Conservation (phyloP, 163 green algal species). For the Scenedesmus sp. region DNA sequence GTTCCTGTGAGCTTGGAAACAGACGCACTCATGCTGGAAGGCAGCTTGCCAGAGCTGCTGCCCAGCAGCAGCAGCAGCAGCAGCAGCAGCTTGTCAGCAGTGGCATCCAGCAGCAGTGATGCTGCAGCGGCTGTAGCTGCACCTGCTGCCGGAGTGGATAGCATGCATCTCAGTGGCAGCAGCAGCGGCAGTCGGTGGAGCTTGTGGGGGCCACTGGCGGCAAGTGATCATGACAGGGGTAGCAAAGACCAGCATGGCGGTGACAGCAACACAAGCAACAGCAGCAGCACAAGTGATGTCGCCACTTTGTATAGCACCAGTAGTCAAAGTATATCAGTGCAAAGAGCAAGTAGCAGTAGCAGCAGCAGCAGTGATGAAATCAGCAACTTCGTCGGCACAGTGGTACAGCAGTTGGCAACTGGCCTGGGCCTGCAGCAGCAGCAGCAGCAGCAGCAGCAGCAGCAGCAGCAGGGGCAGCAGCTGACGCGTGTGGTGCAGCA, state of each 20-base stretch:
- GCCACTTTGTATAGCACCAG: too few species aligned
- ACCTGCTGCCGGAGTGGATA: not conserved
- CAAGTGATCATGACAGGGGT: too few species aligned
- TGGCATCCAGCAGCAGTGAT: not conserved
- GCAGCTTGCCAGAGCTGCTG: not conserved
- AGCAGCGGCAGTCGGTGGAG: constrained; percentile 5
- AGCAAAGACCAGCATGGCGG: too few species aligned
- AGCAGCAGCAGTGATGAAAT: not conserved
- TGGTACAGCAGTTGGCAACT: too few species aligned
- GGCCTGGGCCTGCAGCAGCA: not conserved
- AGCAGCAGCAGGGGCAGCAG: not conserved
- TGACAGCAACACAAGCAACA: not conserved
- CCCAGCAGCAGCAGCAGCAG: constrained; percentile 34
- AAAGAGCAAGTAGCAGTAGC: not conserved
- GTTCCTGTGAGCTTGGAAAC: not conserved
- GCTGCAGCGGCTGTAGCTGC: constrained; percentile 1
- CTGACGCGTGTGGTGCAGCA: not conserved
- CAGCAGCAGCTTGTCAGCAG: not conserved
- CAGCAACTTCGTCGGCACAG: not conserved
- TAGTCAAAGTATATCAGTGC: too few species aligned
- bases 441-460: constrained; percentile 24
- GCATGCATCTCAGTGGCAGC: not conserved
- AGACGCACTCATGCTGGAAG: constrained; percentile 24
- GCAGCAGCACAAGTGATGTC: not conserved
- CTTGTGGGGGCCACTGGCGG: not conserved